These are phyloP conservation scores for Dichotomocladium elegans DNA, from an alignment of 371 early-diverging fungal species.

Conservation along the genomic window DNA sequence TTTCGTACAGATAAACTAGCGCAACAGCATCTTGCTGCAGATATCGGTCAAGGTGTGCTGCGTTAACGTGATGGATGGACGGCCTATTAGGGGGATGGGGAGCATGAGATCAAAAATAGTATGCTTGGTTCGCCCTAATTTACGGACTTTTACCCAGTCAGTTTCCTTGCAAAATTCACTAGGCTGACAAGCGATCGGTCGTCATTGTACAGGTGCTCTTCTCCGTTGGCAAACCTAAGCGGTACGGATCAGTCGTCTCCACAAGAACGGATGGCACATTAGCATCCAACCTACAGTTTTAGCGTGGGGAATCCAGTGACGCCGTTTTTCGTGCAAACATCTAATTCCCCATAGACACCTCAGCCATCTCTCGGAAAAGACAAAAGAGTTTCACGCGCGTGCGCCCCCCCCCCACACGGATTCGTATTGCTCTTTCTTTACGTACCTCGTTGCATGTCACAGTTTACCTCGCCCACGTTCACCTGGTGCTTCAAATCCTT, in stretches of 20 bases:
- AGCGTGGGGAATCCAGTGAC: slow-evolving; percentile 85
- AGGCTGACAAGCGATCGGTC: slow-evolving; percentile 52
- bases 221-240: slow-evolving; percentile 28
- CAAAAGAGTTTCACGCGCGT: too few species aligned
- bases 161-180: slow-evolving; percentile 39
- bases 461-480: slow-evolving; percentile 84
- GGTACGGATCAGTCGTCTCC: neutral
- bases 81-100: slow-evolving; percentile 21
- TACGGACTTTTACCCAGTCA: slow-evolving; percentile 20
- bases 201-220: slow-evolving; percentile 43
- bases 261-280: neutral
- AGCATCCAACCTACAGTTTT: slow-evolving; percentile 48
- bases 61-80: slow-evolving; percentile 18
- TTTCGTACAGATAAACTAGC: slow-evolving; percentile 28
- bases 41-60: slow-evolving; percentile 12
- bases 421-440: too few species aligned
- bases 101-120: too few species aligned
- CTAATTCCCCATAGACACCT: too few species aligned
- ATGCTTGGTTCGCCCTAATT: neutral
- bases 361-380: too few species aligned
- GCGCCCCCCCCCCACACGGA: too few species aligned
- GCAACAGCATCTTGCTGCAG: slow-evolving; percentile 24
- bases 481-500: slow-evolving; percentile 58
- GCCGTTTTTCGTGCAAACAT: slow-evolving; percentile 51
- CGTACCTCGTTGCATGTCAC: slow-evolving; percentile 55